Conservation (phyloP, 768 basidiomycete species). For the Lactifluus rugatus region DNA sequence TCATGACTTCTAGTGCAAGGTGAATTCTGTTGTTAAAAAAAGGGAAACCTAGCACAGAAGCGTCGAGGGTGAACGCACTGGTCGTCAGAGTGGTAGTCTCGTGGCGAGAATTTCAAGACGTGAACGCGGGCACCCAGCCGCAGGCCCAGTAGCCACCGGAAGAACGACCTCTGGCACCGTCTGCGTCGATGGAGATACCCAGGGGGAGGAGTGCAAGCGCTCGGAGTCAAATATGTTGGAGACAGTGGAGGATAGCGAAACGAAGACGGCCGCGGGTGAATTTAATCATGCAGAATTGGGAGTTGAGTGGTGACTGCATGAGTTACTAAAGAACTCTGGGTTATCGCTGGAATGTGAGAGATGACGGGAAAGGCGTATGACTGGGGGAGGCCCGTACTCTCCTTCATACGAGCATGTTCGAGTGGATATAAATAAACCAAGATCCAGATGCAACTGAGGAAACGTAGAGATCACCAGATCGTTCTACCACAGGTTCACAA, state of each 20-base stretch:
- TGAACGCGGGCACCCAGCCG: no score
- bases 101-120: background rate
- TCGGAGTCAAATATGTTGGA: background rate
- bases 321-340: background rate
- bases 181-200: background rate
- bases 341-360: background rate
- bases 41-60: no score
- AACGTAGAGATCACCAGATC: background rate
- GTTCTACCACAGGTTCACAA: background rate
- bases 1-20: no score
- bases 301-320: background rate
- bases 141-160: no score
- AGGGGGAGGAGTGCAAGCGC: background rate
- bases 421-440: background rate
- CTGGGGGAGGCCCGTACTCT: background rate
- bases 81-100: background rate
- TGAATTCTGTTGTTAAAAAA: no score
- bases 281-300: background rate
- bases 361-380: background rate
- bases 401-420: background rate
- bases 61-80: no score
- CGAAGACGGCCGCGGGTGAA: background rate
- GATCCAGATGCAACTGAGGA: background rate
- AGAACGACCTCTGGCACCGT: background rate
- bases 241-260: background rate